These are phyloP conservation scores for Sclerotinia subarctica DNA, from an alignment of 2,329 filamentous ascomycete species.

Conservation along the genomic window DNA sequence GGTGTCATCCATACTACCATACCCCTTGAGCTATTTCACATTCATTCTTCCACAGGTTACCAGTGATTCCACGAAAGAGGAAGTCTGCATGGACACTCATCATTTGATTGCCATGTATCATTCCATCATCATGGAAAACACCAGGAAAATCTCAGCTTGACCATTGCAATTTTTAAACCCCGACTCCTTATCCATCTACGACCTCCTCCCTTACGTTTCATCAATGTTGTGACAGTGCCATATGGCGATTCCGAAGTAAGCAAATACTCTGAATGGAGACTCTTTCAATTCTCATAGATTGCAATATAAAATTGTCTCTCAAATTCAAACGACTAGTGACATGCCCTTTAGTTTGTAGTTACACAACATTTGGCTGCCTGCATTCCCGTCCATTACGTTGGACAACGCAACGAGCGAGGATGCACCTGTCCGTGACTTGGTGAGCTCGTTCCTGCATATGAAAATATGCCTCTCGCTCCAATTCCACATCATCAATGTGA, in stretches of 20 bases:
- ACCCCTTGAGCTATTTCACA: not conserved
- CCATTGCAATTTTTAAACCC: not conserved
- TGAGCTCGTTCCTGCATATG: constrained; percentile 16
- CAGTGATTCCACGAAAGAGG: not conserved
- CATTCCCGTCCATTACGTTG: constrained; percentile 8
- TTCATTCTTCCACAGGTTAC: not conserved
- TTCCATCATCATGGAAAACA: not conserved
- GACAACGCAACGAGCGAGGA: constrained; percentile 9
- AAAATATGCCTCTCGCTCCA: not conserved
- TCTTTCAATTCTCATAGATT: not conserved
- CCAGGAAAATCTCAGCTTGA: not conserved
- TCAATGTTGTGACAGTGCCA: not conserved
- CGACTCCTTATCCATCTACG: not conserved
- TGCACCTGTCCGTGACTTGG: constrained; percentile 10
- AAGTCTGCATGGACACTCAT: constrained; percentile 2
- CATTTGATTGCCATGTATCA: constrained; percentile 1
- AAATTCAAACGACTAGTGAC: not conserved
- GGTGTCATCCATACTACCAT: not conserved
- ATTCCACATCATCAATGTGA: not conserved
- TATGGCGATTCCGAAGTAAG: not conserved
- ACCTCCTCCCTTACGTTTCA: not conserved
- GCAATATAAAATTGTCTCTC: constrained; percentile 14
- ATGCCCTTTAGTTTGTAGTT: not conserved
- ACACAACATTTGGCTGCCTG: constrained; percentile 6
- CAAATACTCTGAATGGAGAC: not conserved